Conservation (phyloP, 257 asterid genomes). For the Solanum rostratum region DNA sequence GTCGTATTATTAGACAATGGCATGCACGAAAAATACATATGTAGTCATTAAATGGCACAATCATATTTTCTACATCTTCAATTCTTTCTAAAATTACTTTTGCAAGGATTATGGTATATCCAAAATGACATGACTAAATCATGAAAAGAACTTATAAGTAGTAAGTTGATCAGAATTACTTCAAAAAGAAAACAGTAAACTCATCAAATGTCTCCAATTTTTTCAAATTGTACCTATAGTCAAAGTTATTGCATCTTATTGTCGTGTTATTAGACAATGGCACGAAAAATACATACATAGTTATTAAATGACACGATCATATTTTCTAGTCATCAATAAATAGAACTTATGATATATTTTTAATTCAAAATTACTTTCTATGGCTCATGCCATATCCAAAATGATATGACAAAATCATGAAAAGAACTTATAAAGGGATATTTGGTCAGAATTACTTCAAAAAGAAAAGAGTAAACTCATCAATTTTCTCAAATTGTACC, state of each 20-base stretch:
- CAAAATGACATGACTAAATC: not conserved
- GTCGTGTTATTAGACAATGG: not conserved
- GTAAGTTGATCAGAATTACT: not conserved
- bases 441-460: not conserved
- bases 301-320: not conserved
- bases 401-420: not conserved
- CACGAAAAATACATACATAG: not conserved
- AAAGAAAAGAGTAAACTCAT: not conserved
- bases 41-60: not conserved
- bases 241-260: not conserved
- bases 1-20: not conserved
- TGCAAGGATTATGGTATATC: not conserved
- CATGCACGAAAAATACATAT: not conserved
- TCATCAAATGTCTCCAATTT: not conserved
- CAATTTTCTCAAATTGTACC: not conserved
- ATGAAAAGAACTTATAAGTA: not conserved
- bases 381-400: not conserved
- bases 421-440: not conserved
- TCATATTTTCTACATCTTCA: not conserved
- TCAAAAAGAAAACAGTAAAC: not conserved
- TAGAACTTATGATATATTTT: too few species aligned
- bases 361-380: not conserved
- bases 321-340: not conserved
- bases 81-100: not conserved
- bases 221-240: not conserved